Conservation (phyloP, 2,329 filamentous ascomycete genomes). For the Dothideomycetes sp. region DNA sequence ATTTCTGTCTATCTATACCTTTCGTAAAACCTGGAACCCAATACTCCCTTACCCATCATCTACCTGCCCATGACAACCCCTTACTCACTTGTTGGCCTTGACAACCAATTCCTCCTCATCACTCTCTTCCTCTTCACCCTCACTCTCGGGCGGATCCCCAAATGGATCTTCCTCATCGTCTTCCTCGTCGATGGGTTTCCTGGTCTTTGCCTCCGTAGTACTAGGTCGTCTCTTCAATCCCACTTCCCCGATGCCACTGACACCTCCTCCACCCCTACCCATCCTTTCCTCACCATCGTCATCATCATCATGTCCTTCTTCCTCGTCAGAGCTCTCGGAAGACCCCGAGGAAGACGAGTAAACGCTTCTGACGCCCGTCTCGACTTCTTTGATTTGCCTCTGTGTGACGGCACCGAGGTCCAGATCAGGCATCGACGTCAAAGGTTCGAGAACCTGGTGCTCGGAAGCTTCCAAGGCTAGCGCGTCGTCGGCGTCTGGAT, state of each 20-base stretch:
- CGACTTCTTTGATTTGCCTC: constrained; percentile 29
- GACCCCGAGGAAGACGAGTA: constrained; percentile 48
- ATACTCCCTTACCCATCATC: too few relatives aligned
- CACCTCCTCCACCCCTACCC: constrained; percentile 22
- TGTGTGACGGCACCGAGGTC: not conserved
- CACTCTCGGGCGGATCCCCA: too few relatives aligned
- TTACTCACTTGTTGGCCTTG: too few relatives aligned
- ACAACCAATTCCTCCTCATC: too few relatives aligned
- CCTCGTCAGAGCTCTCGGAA: constrained; percentile 41
- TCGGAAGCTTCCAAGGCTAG: constrained; percentile 22
- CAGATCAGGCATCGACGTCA: constrained; percentile 40
- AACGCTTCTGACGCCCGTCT: constrained; percentile 28
- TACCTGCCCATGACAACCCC: too few relatives aligned
- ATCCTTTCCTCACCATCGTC: constrained; percentile 11
- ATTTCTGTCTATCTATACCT: too few relatives aligned
- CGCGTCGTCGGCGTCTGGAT: constrained; percentile 24
- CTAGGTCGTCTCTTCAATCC: constrained; percentile 20
- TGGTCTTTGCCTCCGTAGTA: constrained; percentile 28
- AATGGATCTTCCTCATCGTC: constrained; percentile 4
- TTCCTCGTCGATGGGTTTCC: constrained; percentile 19
- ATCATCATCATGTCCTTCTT: constrained; percentile 13
- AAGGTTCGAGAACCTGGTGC: constrained; percentile 24
- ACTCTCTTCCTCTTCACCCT: too few relatives aligned
- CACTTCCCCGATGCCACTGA: constrained; percentile 18
- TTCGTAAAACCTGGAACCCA: too few relatives aligned